Conservation (phyloP, 768 basidiomycete species). For the Boletus subcaerulescens region DNA sequence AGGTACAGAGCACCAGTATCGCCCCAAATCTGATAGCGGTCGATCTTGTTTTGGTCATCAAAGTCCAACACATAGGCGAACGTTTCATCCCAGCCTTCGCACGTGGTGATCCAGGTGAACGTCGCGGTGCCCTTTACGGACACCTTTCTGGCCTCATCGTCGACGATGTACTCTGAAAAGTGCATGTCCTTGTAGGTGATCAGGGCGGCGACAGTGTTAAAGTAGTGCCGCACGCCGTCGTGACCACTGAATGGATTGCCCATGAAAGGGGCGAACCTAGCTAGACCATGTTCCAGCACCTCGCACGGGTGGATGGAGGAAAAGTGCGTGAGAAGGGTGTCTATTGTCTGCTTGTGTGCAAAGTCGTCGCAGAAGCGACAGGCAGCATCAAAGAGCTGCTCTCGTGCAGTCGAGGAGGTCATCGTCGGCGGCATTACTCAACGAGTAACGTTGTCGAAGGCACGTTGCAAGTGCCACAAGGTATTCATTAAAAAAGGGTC, state of each 20-base stretch:
- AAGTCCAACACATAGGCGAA: slow-evolving; percentile 62
- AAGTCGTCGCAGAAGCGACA: slow-evolving; percentile 52
- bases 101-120: slow-evolving; percentile 55
- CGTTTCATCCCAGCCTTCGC: slow-evolving; percentile 57
- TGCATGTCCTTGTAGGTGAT: slow-evolving; percentile 50
- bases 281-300: slow-evolving; percentile 55
- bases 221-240: slow-evolving; percentile 46
- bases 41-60: slow-evolving; percentile 53
- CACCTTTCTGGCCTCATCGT: slow-evolving; percentile 48
- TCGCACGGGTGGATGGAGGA: slow-evolving; percentile 42
- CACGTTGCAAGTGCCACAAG: too few species aligned
- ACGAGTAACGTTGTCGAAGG: too few species aligned
- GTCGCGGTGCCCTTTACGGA: slow-evolving; percentile 50
- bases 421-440: too few species aligned
- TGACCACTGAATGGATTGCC: slow-evolving; percentile 48
- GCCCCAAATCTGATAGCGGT: slow-evolving; percentile 63
- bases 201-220: slow-evolving; percentile 43
- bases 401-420: background rate
- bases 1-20: slow-evolving; percentile 65
- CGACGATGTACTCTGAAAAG: slow-evolving; percentile 57
- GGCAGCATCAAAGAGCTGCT: slow-evolving; percentile 43
- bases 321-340: slow-evolving; percentile 49
- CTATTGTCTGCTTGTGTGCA: slow-evolving; percentile 39
- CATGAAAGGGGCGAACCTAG: slow-evolving; percentile 56
- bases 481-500: background rate